Percentiles rank a stretch among this genome's conserved stretches.
phyloP scores from a whole-genome alignment of 352 stramenopile species.

The Plasmopara viticola region DNA sequence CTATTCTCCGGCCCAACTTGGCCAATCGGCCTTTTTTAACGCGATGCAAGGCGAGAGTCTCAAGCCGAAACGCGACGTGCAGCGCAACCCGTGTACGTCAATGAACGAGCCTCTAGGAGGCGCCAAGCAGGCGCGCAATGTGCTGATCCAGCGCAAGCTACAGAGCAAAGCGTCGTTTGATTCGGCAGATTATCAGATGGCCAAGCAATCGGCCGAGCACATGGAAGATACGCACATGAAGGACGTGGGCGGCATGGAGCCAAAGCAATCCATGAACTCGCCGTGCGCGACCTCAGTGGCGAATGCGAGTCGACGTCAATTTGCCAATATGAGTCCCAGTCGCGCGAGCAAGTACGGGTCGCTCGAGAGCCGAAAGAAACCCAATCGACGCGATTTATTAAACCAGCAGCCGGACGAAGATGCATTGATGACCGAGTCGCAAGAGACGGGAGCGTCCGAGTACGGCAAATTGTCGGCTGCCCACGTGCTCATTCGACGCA shows the following conservation, averaged over 20 bases:
- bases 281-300: constrained; percentile 31
- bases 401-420: constrained; percentile 20
- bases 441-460: constrained; percentile 21
- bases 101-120: constrained; percentile 21
- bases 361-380: constrained; percentile 25
- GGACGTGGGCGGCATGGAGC: constrained; percentile 10
- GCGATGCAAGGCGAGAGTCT: constrained; percentile 23
- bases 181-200: constrained; percentile 73
- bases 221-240: constrained; percentile 30
- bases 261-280: constrained; percentile 31
- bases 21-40: constrained; percentile 36
- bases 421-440: constrained; percentile 3
- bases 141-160: constrained; percentile 68
- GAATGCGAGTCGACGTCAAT: constrained; percentile 12
- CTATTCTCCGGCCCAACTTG: constrained; percentile 25
- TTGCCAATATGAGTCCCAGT: constrained; percentile 56
- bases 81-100: constrained; percentile 6
- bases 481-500: constrained; percentile 73
- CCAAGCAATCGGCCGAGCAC: constrained; percentile 8
- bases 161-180: constrained; percentile 66
- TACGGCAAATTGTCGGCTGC: constrained; percentile 60
- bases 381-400: constrained; percentile 29
- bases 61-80: constrained; percentile 20
- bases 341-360: constrained; percentile 43
- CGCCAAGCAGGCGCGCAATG: constrained; percentile 46